Evolutionary conservation across 176 grass and related monocot genomes (phyloP), one percentile per base, ranked within the genome.

Genomic region (Paspalum notatum): DNA sequence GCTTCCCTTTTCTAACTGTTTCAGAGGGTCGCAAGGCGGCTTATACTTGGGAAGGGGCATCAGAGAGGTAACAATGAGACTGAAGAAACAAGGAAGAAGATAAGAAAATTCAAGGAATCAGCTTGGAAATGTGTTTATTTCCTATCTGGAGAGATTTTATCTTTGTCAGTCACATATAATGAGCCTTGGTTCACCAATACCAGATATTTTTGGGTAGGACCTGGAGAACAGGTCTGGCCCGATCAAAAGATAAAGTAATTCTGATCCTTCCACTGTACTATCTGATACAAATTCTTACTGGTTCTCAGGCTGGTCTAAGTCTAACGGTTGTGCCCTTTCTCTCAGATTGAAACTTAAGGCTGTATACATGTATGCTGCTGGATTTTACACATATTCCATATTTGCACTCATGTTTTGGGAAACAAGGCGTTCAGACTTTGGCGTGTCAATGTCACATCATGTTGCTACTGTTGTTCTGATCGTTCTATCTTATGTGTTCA

Each of bases 371-470:
- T 95, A 91, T 68, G 89, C 59, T 87, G 89, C 89, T 87, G 92
- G 92, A 72, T 95, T 95, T 81, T 95, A 95, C 55, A 75, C 85
- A 68, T 87, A 95, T 80, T 95, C 92, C 41, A 95, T 95, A 84
- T 95, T 95, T 87, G 92, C 92, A 62, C 92, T 95, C 51, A 26
- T 95, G 84, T 95, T 91, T 71, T 95, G 92, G 92, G 92, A 95
- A 91, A 95, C 92, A 80, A 91, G 80, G 73, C 81, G 92, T 22
- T 85, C 92, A 49, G 92, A 95, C 80, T 95, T 91, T 81, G 87
- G 87, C 5, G 89, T 95, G 22, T 95, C 92, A 45, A 90, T 95
- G 92, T 89, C 78, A 45, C 92, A 95, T 87, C 92, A 95, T 76
- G 84, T 95, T 14, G 77, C 92, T 85, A 90, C 73, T 80, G 80